Evolutionary conservation across 306 rosid genomes (phyloP).

Genomic region (Luffa aegyptiaca): DNA sequence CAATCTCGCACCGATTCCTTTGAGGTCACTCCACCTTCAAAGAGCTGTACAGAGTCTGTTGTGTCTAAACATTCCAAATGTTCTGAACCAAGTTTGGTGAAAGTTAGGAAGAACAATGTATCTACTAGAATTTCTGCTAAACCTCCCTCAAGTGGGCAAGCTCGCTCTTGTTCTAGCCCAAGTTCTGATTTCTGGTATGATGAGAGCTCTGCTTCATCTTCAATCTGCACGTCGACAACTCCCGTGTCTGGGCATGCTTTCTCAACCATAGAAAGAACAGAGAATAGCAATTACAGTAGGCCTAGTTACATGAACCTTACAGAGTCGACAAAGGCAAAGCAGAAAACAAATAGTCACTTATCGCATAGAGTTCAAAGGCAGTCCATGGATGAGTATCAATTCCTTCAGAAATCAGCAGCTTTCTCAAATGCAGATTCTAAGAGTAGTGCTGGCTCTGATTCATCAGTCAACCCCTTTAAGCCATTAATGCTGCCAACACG

Average conservation of each 20-base stretch:
- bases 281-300: conserved; percentile 34
- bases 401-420: conserved; percentile 46
- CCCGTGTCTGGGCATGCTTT: conserved; percentile 64
- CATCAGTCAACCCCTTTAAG: conserved; percentile 48
- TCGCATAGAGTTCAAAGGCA: conserved; percentile 70
- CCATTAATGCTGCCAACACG: conserved; percentile 44
- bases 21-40: conserved; percentile 56
- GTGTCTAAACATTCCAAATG: conserved; percentile 32
- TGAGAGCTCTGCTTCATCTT: conserved; percentile 88
- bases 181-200: conserved; percentile 78
- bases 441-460: conserved; percentile 68
- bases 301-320: conserved; percentile 89
- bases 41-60: conserved; percentile 34
- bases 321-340: conserved; percentile 76
- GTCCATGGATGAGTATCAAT: conserved; percentile 91
- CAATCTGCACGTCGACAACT: conserved; percentile 75
- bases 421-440: conserved; percentile 66
- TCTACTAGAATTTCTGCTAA: conserved; percentile 76
- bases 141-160: conserved; percentile 56
- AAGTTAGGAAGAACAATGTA: conserved; percentile 72
- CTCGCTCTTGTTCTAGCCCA: conserved; percentile 84
- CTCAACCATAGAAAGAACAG: conserved; percentile 60
- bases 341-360: conserved; percentile 20
- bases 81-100: conserved; percentile 38
- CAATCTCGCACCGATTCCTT: conserved; percentile 39